phyloP scores from a whole-genome alignment of 2,329 filamentous ascomycete genomes.

The Aspergillus ochraceus region DNA sequence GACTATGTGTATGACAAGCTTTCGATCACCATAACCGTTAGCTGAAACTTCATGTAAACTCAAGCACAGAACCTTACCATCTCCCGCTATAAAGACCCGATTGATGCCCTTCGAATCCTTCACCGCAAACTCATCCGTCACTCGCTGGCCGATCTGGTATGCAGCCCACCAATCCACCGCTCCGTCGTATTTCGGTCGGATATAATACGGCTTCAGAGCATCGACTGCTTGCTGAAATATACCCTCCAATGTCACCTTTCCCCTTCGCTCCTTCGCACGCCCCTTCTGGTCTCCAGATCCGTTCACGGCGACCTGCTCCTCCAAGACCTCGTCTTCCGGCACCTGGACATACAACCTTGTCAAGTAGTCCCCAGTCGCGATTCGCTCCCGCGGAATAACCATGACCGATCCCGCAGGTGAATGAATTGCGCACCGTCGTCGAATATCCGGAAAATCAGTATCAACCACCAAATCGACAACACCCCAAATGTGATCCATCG shows the following conservation, averaged over 20 bases:
- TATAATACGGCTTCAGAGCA: slow-evolving; percentile 66
- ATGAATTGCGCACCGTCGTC: slow-evolving; percentile 77
- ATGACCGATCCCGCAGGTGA: slow-evolving; percentile 74
- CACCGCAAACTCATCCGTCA: slow-evolving; percentile 45
- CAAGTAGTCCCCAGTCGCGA: slow-evolving; percentile 62
- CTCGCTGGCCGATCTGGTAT: slow-evolving; percentile 74
- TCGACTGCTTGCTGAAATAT: slow-evolving; percentile 66
- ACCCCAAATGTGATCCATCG: slow-evolving; percentile 71
- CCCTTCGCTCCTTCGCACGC: slow-evolving; percentile 61
- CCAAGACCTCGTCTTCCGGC: slow-evolving; percentile 31
- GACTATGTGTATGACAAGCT: slow-evolving; percentile 77
- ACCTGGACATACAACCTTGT: slow-evolving; percentile 64
- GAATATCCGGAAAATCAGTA: slow-evolving; percentile 76
- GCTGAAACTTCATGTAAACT: neutral
- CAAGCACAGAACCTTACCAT: slow-evolving; percentile 42
- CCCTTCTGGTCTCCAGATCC: slow-evolving; percentile 49
- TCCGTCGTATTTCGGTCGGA: slow-evolving; percentile 59
- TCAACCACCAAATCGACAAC: slow-evolving; percentile 73
- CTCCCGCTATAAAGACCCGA: slow-evolving; percentile 72
- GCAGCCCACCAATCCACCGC: slow-evolving; percentile 73
- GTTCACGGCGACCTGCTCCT: slow-evolving; percentile 12
- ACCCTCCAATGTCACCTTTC: slow-evolving; percentile 62
- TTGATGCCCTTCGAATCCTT: slow-evolving; percentile 68
- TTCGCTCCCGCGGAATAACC: slow-evolving; percentile 71
- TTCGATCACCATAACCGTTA: neutral